Conservation (phyloP, 1,284 basidiomycete genomes). For the Mycosarcoma maydis region DNA sequence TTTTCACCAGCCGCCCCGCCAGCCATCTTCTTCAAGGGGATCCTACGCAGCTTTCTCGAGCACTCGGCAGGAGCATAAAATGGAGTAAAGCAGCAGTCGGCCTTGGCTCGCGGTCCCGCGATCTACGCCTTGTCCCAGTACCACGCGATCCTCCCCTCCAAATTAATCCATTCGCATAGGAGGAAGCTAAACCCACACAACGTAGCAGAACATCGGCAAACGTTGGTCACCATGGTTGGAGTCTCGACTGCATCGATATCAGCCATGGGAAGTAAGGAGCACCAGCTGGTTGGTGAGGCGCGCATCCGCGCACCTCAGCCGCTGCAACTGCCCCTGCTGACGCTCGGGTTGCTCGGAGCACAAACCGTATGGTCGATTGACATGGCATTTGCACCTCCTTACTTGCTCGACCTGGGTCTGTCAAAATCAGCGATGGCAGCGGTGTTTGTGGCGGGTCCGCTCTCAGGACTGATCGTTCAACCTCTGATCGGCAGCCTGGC, state of each 20-base stretch:
- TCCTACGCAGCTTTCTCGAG: too few relatives aligned
- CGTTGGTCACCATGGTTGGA: slow-evolving; percentile 23
- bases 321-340: slow-evolving; percentile 52
- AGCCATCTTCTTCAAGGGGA: too few relatives aligned
- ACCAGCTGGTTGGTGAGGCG: slow-evolving; percentile 31
- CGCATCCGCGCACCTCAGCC: slow-evolving; percentile 23
- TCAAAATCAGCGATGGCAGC: slow-evolving; percentile 57
- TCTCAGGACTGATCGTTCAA: slow-evolving; percentile 66
- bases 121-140: too few relatives aligned
- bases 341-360: slow-evolving; percentile 56
- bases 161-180: too few relatives aligned
- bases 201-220: too few relatives aligned
- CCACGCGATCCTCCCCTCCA: too few relatives aligned
- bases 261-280: background rate
- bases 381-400: slow-evolving; percentile 63
- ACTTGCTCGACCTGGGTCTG: slow-evolving; percentile 59
- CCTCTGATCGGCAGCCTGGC: slow-evolving; percentile 65
- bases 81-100: too few relatives aligned
- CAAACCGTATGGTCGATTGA: slow-evolving; percentile 64
- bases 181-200: too few relatives aligned
- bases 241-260: slow-evolving; percentile 5
- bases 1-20: too few relatives aligned
- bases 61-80: too few relatives aligned
- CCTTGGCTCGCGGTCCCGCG: too few relatives aligned
- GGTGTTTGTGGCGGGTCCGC: slow-evolving; percentile 60